Conservation (phyloP, 371 early-diverging fungal genomes). For the Gilbertella persicaria region DNA sequence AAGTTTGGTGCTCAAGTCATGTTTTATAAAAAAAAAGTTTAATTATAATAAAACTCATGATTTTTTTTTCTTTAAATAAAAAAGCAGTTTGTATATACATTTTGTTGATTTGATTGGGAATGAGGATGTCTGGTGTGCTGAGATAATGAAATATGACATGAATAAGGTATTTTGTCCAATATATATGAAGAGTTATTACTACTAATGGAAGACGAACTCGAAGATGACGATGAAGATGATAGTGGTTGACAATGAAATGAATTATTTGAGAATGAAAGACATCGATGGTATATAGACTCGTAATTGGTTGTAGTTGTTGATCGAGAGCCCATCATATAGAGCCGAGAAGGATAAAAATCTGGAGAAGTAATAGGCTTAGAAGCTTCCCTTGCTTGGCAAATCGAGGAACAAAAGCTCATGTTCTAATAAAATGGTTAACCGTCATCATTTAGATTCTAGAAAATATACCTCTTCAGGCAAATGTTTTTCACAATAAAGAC, state of each 20-base stretch:
- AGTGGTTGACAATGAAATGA: not conserved
- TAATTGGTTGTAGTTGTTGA: constrained; percentile 5
- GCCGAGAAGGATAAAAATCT: constrained; percentile 9
- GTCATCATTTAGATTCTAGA: not conserved
- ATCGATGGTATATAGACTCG: constrained; percentile 18
- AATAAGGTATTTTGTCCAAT: not conserved
- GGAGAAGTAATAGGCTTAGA: constrained; percentile 19
- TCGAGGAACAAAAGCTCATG: constrained; percentile 21
- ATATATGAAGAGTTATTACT: not conserved
- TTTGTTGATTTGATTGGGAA: constrained; percentile 4
- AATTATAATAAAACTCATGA: not conserved
- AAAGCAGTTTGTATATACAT: constrained; percentile 16
- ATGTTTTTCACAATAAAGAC: constrained; percentile 31
- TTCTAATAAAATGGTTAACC: constrained; percentile 10
- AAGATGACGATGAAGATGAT: constrained; percentile 12
- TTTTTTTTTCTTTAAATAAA: constrained; percentile 1
- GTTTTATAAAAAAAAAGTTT: not conserved
- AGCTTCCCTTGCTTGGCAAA: constrained; percentile 29
- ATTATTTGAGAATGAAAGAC: constrained; percentile 11
- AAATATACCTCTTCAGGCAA: constrained; percentile 22
- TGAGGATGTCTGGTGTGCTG: not conserved
- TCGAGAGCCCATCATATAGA: constrained; percentile 1
- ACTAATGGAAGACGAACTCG: not conserved
- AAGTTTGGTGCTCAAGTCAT: too few relatives aligned
- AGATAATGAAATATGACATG: not conserved